phyloP scores from a whole-genome alignment of 306 rosid genomes.

The apple (Malus domestica) region DNA sequence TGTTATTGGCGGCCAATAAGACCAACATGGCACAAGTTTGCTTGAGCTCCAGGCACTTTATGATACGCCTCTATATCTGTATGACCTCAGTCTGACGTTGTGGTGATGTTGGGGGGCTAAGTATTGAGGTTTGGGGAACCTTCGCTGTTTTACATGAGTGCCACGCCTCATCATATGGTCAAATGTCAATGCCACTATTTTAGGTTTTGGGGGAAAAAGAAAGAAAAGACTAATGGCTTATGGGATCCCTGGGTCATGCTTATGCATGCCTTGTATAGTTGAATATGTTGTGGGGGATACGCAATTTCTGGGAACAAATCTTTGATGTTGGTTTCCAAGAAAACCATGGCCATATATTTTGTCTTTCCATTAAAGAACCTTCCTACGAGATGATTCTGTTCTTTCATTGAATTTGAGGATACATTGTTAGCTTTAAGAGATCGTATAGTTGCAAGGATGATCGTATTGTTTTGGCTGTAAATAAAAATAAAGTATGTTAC shows the following conservation, averaged over 20 bases:
- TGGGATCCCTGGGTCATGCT: conserved; percentile 1
- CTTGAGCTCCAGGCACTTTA: conserved; percentile 29
- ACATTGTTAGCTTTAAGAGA: neutral
- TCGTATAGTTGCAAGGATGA: neutral
- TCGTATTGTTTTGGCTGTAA: too few relatives aligned
- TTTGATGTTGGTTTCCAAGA: neutral
- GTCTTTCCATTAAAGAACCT: neutral
- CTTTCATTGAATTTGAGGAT: neutral
- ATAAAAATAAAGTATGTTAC: too few relatives aligned
- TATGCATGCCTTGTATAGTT: neutral
- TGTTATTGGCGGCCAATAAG: conserved; percentile 35
- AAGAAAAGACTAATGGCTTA: neutral
- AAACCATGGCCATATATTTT: neutral
- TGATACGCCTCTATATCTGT: neutral
- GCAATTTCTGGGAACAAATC: neutral
- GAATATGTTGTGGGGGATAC: neutral
- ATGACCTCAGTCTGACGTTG: conserved; percentile 58
- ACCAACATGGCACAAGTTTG: conserved; percentile 22
- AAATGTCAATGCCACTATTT: neutral
- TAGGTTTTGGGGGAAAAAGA: neutral
- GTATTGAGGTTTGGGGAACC: neutral
- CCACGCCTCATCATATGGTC: conserved; percentile 10
- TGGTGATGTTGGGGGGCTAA: conserved; percentile 32
- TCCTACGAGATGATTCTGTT: neutral
- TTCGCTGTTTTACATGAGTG: conserved; percentile 18